Base-by-base conservation (phyloP, 495 filamentous ascomycete genomes). In the Baudoinia panamericana region DNA sequence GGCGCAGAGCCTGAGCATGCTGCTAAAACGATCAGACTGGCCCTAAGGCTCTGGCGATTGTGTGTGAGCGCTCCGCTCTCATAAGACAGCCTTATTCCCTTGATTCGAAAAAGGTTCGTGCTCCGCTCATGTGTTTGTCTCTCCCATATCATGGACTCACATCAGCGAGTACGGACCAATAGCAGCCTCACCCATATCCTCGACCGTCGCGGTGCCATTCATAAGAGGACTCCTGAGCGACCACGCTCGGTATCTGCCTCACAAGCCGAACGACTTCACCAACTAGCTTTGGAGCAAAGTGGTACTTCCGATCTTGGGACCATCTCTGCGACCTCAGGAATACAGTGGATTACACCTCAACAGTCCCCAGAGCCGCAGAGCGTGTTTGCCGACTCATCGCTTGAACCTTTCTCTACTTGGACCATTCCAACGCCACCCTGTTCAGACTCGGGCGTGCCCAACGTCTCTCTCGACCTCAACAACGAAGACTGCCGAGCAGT, bases 401-500 rank as follows among this genome's bases (percentile, higher is more conserved):
- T 42, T 21, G 48, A 51, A 22, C 19, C 48, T n/a, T 43, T 46
- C 33, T 43, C 43, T 10, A 16, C 33, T 5, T 52, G 43, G 48
- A 42, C 37, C 5, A 28, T 46, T 5, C 48, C 48, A n/a, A 52
- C 48, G 15, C 48, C 44, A 17, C 48, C 48, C n/a, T 32, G 34
- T 17, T 52, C 48, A 20, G 48, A 52, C 13, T 43, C 43, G 6
- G 43, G 48, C 22, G 23, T 47, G 1, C 43, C 43, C 3, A 32
- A 12, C 9, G 33, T 52, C 2, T 47, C 43, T 0, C 12, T 52
- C 27, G 48, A 47, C 34, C 19, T n/a, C n/a, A n/a, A n/a, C n/a
- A n/a, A n/a, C n/a, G n/a, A n/a, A n/a, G n/a, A n/a, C 23, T 4
- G 30, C 18, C 12, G 43, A 52, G n/a, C 35, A 43, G 17, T 15